Base-by-base conservation (phyloP, 345 rosid species). In the Tarenaya hassleriana region DNA sequence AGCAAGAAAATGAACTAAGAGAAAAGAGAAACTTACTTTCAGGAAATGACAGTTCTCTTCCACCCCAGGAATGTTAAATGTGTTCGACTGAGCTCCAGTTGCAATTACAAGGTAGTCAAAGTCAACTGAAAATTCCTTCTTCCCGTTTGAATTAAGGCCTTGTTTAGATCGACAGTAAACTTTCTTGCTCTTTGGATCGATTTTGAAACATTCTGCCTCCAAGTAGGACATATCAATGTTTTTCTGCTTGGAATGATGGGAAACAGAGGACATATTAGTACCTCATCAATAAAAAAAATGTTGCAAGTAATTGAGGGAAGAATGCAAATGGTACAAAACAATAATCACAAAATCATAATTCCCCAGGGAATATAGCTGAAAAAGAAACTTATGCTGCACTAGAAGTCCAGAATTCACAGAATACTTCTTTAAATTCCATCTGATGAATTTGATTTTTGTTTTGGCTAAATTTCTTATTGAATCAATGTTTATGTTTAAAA, bases 21-120 rank as follows among this genome's bases (percentile, higher is more conserved):
- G 48, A 10, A 21, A 39, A 24, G 27, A n/a, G 29, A 27, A 47
- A 24, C 24, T 69, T 69, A 92, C 99, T 88, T 92, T 92, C 62
- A 92, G 73, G 73, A 88, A 92, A 66, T 85, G 75, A 68, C 97
- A 92, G 66, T 88, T 74, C 71, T 85, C 94, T 62, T 68, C 83
- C 6, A 92, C 97, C 55, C 97, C 98, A 7, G 98, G 98, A 15
- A 91, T 92, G 58, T 85, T 88, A 65, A 92, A 92, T 41, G 97
- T 92, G 74, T 92, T 92, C 27, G 95, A 67, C 52, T 87, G 88
- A 59, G 88, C 97, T 52, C 98, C 98, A 70, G 90, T 86, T 9
- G 98, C 97, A 53, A 92, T 73, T 11, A 92, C 84, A 51, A 92
- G 98, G 67, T 81, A 92, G 70, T 92, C 98, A 58, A 76, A 88